A percentile compares a stretch with the other conserved stretches of the same genome.
Conservation (phyloP, 805 yeast genomes). For the Candida maltosa region DNA sequence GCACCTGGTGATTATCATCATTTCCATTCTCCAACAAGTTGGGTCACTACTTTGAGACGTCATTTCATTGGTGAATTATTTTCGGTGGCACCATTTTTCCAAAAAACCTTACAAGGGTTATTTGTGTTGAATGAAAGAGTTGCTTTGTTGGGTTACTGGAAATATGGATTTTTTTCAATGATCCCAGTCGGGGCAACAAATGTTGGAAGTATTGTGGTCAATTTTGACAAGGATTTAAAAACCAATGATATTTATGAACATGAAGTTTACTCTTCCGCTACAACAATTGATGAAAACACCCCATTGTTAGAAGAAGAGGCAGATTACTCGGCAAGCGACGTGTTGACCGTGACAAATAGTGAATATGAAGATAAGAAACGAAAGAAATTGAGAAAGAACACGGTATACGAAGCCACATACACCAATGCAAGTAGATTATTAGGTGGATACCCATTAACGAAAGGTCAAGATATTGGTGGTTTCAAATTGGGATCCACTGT, state of each 20-base stretch:
- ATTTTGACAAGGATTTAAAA: slow-evolving; percentile 84
- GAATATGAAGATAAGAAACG: slow-evolving; percentile 17
- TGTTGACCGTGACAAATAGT: slow-evolving; percentile 11
- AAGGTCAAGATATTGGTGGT: slow-evolving; percentile 97
- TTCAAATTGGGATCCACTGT: slow-evolving; percentile 94
- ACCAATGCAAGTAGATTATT: slow-evolving; percentile 69
- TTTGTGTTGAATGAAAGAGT: slow-evolving; percentile 94
- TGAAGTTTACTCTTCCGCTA: slow-evolving; percentile 23
- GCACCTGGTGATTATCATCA: slow-evolving; percentile 99
- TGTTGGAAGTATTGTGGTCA: slow-evolving; percentile 90
- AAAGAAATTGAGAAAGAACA: slow-evolving; percentile 58
- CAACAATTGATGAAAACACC: slow-evolving; percentile 21
- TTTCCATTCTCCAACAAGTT: slow-evolving; percentile 91
- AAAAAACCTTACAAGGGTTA: slow-evolving; percentile 77
- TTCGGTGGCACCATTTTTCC: slow-evolving; percentile 96
- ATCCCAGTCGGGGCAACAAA: slow-evolving; percentile 99
- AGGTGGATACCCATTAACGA: slow-evolving; percentile 83
- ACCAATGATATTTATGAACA: slow-evolving; percentile 74
- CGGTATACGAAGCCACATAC: slow-evolving; percentile 94
- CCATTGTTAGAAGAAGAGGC: slow-evolving; percentile 23
- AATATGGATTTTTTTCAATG: slow-evolving; percentile 95
- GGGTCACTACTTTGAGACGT: slow-evolving; percentile 92
- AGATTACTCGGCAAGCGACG: slow-evolving; percentile 10
- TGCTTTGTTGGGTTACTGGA: slow-evolving; percentile 93
- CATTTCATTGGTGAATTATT: slow-evolving; percentile 95